Percentiles rank a stretch among this genome's conserved stretches.
Conservation (phyloP, 2,329 filamentous ascomycete species). For the Fusarium sp. region DNA sequence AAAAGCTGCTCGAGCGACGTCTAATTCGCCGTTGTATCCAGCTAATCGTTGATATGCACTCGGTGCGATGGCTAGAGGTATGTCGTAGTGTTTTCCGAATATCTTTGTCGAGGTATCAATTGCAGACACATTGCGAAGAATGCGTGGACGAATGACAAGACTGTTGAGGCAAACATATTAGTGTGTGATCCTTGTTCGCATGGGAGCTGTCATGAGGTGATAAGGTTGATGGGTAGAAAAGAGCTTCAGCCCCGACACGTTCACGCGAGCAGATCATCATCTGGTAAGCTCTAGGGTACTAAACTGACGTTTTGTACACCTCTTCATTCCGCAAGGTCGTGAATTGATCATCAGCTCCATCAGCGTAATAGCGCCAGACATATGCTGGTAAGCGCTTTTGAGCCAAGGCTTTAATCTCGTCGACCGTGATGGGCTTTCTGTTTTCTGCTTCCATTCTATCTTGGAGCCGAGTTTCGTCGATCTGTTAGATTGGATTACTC, state of each 20-base stretch:
- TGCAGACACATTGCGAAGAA: not conserved
- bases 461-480: too few relatives aligned
- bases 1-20: not conserved
- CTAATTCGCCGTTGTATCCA: not conserved
- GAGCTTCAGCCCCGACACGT: not conserved
- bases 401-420: not conserved
- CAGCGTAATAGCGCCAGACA: not conserved
- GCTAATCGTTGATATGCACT: not conserved
- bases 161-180: not conserved
- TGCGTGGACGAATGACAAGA: not conserved
- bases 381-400: too few relatives aligned
- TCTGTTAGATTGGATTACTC: accelerated
- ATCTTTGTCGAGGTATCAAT: not conserved
- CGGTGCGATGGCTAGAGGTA: not conserved
- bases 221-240: not conserved
- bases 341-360: not conserved
- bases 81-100: too few relatives aligned
- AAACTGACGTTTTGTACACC: not conserved
- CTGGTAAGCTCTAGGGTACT: not conserved
- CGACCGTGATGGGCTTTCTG: accelerated
- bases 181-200: not conserved
- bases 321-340: not conserved
- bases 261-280: too few relatives aligned
- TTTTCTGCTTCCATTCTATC: not conserved
- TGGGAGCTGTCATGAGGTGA: not conserved